Evolutionary conservation across 495 filamentous ascomycete genomes (phyloP), one percentile per base, ranked within the genome.

Genomic region (Physcia stellaris): DNA sequence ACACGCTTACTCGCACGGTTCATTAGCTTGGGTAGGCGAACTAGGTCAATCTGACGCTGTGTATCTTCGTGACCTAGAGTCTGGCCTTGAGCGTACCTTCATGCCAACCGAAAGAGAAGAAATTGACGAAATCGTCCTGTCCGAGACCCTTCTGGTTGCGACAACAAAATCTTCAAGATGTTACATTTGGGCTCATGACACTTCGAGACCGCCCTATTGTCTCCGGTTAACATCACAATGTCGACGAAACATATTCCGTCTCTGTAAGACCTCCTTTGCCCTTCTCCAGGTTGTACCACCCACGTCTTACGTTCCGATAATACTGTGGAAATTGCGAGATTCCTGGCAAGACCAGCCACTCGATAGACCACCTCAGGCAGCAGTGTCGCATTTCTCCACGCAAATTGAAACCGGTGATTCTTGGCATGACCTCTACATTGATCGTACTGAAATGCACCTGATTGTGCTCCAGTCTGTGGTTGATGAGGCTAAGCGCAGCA

Each of bases 11-110:
- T 24, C 13, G 1, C 35, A 37, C 21, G 35, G 35, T 13, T 24
- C 13, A 24, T 24, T 37, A 24, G 35, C 35, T 24, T 37, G 35
- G 35, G 3, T 37, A n/a, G n/a, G n/a, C n/a, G n/a, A n/a, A n/a
- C n/a, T n/a, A n/a, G n/a, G n/a, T n/a, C n/a, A n/a, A n/a, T n/a
- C n/a, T n/a, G 21, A 23, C 11, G 16, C 16, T n/a, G 11, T 37
- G 4, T 24, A 24, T 22, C 21, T 37, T 1, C 24, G 35, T 13
- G 28, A 23, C 21, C 35, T 37, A 11, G 35, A 23, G 17, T 4
- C 4, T n/a, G 35, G 35, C 19, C 35, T 24, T 4, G 1, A 37
- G 4, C 13, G n/a, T 22, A 16, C 17, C 4, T 37, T 13, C n/a
- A 24, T 13, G 35, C 35, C 21, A 11, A 13, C 21, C 12, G 17